phyloP scores from a whole-genome alignment of 2,329 filamentous ascomycete genomes.

The Teratosphaeria epicoccoides region DNA sequence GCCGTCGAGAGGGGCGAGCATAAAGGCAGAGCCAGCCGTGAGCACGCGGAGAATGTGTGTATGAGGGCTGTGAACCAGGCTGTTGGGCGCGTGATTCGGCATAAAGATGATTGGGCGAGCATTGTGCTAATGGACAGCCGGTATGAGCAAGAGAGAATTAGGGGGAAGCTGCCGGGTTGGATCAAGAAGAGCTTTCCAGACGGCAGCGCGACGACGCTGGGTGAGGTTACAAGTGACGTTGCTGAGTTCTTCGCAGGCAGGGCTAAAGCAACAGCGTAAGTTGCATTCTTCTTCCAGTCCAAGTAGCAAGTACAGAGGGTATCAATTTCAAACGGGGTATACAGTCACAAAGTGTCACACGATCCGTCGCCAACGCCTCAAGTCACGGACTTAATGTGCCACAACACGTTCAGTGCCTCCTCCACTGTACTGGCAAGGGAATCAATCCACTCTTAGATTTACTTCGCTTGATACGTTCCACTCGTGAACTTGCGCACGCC shows the following conservation, averaged over 20 bases:
- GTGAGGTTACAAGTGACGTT: constrained; percentile 19
- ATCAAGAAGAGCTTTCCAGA: constrained; percentile 57
- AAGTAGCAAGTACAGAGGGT: background rate
- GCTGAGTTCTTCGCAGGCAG: constrained; percentile 3
- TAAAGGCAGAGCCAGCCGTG: constrained; percentile 47
- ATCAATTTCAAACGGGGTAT: no score
- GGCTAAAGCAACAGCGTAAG: background rate
- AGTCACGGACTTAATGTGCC: no score
- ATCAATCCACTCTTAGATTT: background rate
- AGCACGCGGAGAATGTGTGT: constrained; percentile 88
- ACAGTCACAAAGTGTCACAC: no score
- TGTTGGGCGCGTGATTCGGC: constrained; percentile 83
- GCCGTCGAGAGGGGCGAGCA: constrained; percentile 27
- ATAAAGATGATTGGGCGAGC: constrained; percentile 77
- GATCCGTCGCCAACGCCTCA: no score
- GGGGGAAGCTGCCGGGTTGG: constrained; percentile 76
- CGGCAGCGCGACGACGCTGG: constrained; percentile 29
- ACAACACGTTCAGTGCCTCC: no score
- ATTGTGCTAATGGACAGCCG: constrained; percentile 77
- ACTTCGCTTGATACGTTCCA: constrained; percentile 51
- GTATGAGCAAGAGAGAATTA: constrained; percentile 64
- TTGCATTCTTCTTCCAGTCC: background rate
- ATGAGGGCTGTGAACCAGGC: constrained; percentile 97
- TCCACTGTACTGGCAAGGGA: background rate
- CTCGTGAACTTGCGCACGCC: constrained; percentile 57